Conservation (phyloP, 768 basidiomycete species). For the Amanita muscaria region DNA sequence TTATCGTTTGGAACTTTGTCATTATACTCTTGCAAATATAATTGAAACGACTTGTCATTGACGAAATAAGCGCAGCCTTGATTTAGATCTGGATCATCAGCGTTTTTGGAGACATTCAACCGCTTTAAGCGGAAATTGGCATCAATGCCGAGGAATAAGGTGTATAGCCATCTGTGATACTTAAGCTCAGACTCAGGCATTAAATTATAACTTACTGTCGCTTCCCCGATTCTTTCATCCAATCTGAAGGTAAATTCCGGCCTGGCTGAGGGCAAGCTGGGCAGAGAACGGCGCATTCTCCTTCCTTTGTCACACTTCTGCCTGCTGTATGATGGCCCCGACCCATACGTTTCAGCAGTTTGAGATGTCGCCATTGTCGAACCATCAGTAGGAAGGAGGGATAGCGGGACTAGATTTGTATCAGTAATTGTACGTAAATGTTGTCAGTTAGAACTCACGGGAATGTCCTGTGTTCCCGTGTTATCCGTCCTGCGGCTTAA, state of each 20-base stretch:
- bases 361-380: constrained; percentile 14
- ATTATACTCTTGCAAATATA: background rate
- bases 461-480: background rate
- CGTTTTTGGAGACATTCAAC: constrained; percentile 2
- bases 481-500: background rate
- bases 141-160: constrained; percentile 6
- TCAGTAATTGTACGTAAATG: background rate
- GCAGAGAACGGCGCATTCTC: constrained; percentile 14
- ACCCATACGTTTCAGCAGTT: constrained; percentile 14
- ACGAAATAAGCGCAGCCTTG: constrained; percentile 4
- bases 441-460: background rate
- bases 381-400: constrained; percentile 12
- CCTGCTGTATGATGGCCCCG: constrained; percentile 13
- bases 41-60: constrained; percentile 1
- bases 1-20: background rate
- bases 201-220: background rate
- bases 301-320: constrained; percentile 7
- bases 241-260: constrained; percentile 14
- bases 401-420: constrained; percentile 9
- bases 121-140: constrained; percentile 4
- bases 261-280: constrained; percentile 21
- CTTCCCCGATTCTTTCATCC: no score
- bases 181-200: no score
- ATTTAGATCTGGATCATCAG: constrained; percentile 6
- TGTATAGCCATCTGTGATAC: constrained; percentile 5